Conservation (phyloP, 169 alveolate species). For the Eimeria sp. region DNA sequence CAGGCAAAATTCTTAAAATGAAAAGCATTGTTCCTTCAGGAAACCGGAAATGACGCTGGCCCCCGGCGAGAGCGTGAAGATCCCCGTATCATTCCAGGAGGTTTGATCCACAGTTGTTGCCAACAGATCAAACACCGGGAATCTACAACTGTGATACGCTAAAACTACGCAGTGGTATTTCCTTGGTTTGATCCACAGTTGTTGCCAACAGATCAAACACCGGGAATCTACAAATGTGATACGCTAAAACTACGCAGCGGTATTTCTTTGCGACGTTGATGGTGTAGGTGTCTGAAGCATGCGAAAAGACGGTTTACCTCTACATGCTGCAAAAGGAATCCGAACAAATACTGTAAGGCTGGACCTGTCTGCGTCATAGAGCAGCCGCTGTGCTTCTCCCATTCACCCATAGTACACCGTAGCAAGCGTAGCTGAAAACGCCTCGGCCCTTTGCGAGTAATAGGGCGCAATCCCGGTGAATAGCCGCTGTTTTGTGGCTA, state of each 20-base stretch:
- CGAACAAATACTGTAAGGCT: slow-evolving; percentile 41
- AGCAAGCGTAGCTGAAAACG: not conserved
- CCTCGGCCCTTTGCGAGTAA: not conserved
- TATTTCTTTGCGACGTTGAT: not conserved
- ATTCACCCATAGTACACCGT: not conserved
- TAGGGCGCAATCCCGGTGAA: not conserved
- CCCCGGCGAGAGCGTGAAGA: slow-evolving; percentile 69
- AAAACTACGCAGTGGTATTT: not conserved
- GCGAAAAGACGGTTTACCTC: slow-evolving; percentile 46
- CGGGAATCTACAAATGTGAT: not conserved
- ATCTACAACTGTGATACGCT: not conserved
- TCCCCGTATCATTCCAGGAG: slow-evolving; percentile 65
- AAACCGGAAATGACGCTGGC: slow-evolving; percentile 56
- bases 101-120: not conserved
- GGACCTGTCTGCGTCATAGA: too few species aligned
- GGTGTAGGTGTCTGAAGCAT: slow-evolving; percentile 51
- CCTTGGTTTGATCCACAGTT: slow-evolving; percentile 3
- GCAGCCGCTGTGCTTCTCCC: not conserved
- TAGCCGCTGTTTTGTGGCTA: not conserved
- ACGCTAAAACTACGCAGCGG: not conserved
- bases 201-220: not conserved
- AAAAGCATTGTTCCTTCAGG: not conserved
- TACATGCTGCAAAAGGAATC: slow-evolving; percentile 52
- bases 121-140: not conserved
- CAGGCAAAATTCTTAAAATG: not conserved